These are phyloP conservation scores for Trametes polyzona DNA, from an alignment of 1,284 basidiomycete species.

Conservation along the genomic window DNA sequence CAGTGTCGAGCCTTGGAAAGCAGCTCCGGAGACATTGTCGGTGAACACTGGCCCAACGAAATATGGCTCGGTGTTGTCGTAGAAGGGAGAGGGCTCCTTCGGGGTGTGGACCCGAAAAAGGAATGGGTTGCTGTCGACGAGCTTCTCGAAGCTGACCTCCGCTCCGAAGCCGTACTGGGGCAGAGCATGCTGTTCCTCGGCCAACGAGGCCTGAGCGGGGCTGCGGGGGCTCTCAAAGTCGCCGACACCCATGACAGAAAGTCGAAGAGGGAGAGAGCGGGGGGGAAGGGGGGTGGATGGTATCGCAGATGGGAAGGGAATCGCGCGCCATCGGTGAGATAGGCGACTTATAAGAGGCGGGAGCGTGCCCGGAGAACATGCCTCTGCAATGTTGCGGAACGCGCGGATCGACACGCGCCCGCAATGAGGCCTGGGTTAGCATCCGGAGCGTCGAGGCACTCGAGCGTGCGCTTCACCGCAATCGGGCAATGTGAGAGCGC, in stretches of 20 bases:
- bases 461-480: conserved; percentile 10
- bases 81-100: conserved; percentile 55
- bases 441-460: conserved; percentile 19
- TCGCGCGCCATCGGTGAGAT: conserved; percentile 21
- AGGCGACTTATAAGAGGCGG: conserved; percentile 17
- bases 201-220: conserved; percentile 15
- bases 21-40: conserved; percentile 38
- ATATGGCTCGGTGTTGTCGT: conserved; percentile 57
- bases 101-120: conserved; percentile 80
- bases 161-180: conserved; percentile 75
- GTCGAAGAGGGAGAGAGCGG: not conserved
- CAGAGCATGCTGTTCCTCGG: conserved; percentile 39
- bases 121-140: conserved; percentile 67
- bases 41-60: conserved; percentile 67
- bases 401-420: conserved; percentile 19
- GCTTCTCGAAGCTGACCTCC: conserved; percentile 61
- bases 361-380: conserved; percentile 13
- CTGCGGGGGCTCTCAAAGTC: conserved; percentile 20
- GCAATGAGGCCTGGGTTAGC: conserved; percentile 26
- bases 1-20: conserved; percentile 16
- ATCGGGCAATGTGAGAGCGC: conserved; percentile 1
- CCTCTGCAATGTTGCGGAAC: conserved; percentile 22
- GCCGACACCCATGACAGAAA: conserved; percentile 20
- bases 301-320: conserved; percentile 25
- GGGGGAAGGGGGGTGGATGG: conserved; percentile 3